Base-by-base conservation (phyloP, 192 early-diverging fungal species). In the Linnemannia hyalina region DNA sequence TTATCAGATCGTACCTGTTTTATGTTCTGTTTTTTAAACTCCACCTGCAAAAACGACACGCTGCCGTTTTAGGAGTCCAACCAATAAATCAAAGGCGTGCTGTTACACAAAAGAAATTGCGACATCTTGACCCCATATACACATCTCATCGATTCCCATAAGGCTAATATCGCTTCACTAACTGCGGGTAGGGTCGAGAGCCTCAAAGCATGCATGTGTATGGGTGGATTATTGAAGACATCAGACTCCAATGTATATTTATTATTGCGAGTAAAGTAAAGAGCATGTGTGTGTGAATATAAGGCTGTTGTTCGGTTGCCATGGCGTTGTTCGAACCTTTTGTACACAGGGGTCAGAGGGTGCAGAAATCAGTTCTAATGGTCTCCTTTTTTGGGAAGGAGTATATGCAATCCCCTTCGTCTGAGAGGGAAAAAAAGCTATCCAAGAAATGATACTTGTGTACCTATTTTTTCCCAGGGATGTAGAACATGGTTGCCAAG, bases 101-200 rank as follows among this genome's bases (percentile, higher is more conserved):
- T 65, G 60, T 65, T 65, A 65, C 60, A 65, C 60, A 65, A 11
- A 52, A 16, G 49, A 32, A 65, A 35, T 65, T 65, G 26, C 60
- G 29, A 65, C 29, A 32, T 65, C 55, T 32, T 65, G 60, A 10
- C 60, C 60, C 60, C 60, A 32, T 3, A 15, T 63, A 26, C n/a
- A 26, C 60, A 32, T 15, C 29, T 35, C 11, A 4, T 11, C 60
- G 0, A 11, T 65, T 65, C 60, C 29, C 60, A 63, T 3, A 40
- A 40, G 38, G 38, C 38, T 40, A 40, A 40, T 40, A 40, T 40
- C 38, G 38, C 38, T 4, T 6, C 6, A 40, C 3, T 40, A 5
- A 40, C 38, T 5, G 38, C 38, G 38, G 38, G 6, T 40, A 40
- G 38, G 38, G 3, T 40, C 3, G 38, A 40, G 38, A 6, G 3